Conservation (phyloP, 2,329 filamentous ascomycete genomes). For the Ciborinia camelliae region DNA sequence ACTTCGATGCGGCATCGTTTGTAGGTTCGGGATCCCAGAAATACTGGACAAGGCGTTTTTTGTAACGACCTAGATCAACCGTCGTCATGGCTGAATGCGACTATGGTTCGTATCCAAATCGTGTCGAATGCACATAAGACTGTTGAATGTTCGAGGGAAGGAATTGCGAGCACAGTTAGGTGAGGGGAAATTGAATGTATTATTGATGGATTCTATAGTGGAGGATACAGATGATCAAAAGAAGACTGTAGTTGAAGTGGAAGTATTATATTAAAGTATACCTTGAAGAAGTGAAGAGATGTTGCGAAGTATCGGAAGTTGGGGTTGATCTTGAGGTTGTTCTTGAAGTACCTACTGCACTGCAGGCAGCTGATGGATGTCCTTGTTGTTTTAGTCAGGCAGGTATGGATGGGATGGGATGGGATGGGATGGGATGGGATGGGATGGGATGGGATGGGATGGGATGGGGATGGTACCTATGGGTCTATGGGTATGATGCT, state of each 20-base stretch:
- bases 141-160: neutral
- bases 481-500: too few relatives aligned
- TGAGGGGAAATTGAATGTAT: neutral
- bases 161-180: conserved; percentile 5
- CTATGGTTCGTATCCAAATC: neutral
- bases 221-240: neutral
- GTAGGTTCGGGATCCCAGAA: conserved; percentile 88
- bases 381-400: too few relatives aligned
- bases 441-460: too few relatives aligned
- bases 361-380: conserved; percentile 12
- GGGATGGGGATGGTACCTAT: too few relatives aligned
- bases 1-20: conserved; percentile 66
- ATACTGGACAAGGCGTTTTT: conserved; percentile 82
- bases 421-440: too few relatives aligned
- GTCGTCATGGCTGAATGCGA: conserved; percentile 48
- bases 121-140: conserved; percentile 14
- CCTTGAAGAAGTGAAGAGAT: neutral
- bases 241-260: neutral
- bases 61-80: conserved; percentile 72
- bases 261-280: neutral
- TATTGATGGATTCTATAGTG: neutral
- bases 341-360: too few relatives aligned
- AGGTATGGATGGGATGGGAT: too few relatives aligned
- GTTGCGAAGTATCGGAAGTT: neutral
- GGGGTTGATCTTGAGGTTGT: too few relatives aligned